A percentile compares a stretch with the other conserved stretches of the same genome.
These are phyloP conservation scores for Cryptococcus depauperatus DNA, from an alignment of 1,284 basidiomycete species.

Conservation along the genomic window DNA sequence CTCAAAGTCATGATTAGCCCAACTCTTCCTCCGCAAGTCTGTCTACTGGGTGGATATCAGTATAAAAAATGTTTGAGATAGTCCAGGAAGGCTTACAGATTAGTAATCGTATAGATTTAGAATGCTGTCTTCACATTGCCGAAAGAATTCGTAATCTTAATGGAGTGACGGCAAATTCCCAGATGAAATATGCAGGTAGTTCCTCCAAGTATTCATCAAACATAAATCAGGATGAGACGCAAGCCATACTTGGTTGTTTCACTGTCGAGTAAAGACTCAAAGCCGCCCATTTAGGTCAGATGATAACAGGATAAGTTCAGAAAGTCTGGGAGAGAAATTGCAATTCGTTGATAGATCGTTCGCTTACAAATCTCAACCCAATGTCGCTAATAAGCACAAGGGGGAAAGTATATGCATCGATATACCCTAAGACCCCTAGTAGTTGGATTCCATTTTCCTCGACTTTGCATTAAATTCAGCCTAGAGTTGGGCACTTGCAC, in stretches of 20 bases:
- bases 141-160: constrained; percentile 18
- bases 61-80: too few species aligned
- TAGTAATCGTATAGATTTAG: constrained; percentile 26
- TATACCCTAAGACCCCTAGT: too few species aligned
- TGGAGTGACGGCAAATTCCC: constrained; percentile 12
- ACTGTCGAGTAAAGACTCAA: constrained; percentile 15
- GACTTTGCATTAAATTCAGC: too few species aligned
- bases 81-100: constrained; percentile 25
- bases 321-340: not conserved
- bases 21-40: not conserved
- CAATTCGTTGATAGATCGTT: too few species aligned
- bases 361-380: too few species aligned
- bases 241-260: constrained; percentile 21
- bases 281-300: constrained; percentile 19
- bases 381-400: not conserved
- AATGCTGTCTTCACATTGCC: constrained; percentile 20
- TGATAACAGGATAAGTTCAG: not conserved
- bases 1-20: too few species aligned
- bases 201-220: not conserved
- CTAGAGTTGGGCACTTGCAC: too few species aligned
- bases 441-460: not conserved
- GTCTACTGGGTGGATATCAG: too few species aligned
- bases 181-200: constrained; percentile 26
- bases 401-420: not conserved
- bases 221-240: constrained; percentile 19